Evolutionary conservation across 2,329 filamentous ascomycete species (phyloP).

Genomic region (Arthrinium phaeospermum): DNA sequence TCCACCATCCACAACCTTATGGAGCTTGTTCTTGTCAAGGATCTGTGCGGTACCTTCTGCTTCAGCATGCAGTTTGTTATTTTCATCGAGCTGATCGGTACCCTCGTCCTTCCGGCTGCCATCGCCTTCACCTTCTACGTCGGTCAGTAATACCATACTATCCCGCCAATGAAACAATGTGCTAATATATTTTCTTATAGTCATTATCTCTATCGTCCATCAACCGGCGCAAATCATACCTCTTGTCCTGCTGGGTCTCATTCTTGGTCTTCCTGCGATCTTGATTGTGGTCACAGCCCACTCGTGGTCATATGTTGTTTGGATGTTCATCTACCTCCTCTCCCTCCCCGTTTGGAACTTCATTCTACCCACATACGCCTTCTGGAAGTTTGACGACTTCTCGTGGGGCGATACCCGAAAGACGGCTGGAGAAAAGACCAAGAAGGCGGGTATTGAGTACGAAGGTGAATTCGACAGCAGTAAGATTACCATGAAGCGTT

Average conservation of each 20-base stretch:
- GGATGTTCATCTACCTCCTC: constrained; percentile 96
- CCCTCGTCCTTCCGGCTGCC: constrained; percentile 91
- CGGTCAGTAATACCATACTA: constrained; percentile 61
- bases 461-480: constrained; percentile 98
- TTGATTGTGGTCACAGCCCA: constrained; percentile 94
- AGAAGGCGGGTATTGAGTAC: constrained; percentile 84
- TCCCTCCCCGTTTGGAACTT: constrained; percentile 99
- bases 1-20: constrained; percentile 98
- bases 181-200: constrained; percentile 49
- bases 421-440: constrained; percentile 87
- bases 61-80: constrained; percentile 99
- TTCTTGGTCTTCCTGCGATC: constrained; percentile 90
- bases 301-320: constrained; percentile 87
- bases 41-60: constrained; percentile 98
- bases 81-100: constrained; percentile 93
- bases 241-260: constrained; percentile 84
- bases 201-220: constrained; percentile 83
- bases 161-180: not conserved
- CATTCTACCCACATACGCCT: constrained; percentile 89
- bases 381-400: constrained; percentile 99
- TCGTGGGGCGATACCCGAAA: constrained; percentile 98
- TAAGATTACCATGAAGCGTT: constrained; percentile 99
- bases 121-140: constrained; percentile 98
- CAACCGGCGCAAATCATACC: constrained; percentile 85
- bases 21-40: constrained; percentile 93